Evolutionary conservation across 1,139 yeast genomes (phyloP).

Genomic region (Magnusiomyces sp.): DNA sequence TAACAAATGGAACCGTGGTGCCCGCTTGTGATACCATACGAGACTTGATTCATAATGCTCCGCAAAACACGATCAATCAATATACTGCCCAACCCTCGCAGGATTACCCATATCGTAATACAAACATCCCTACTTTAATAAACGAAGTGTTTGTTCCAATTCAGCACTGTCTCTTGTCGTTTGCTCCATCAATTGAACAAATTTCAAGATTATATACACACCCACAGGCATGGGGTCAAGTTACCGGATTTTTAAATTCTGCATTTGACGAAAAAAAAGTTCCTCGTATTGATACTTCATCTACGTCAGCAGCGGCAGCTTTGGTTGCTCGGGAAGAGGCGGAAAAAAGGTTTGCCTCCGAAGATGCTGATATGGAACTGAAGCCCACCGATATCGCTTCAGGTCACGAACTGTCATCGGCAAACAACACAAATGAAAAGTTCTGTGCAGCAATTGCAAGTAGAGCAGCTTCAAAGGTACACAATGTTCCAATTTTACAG

Average conservation of each 20-base stretch:
- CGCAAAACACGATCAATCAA: neutral
- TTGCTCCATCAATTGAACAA: conserved; percentile 34
- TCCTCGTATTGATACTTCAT: conserved; percentile 50
- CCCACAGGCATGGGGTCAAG: conserved; percentile 98
- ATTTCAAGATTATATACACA: conserved; percentile 68
- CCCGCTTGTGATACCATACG: conserved; percentile 74
- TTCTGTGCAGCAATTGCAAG: conserved; percentile 48
- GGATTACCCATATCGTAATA: neutral
- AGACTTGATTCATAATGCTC: conserved; percentile 43
- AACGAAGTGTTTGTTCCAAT: conserved; percentile 80
- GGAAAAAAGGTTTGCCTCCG: conserved; percentile 28
- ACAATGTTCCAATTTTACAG: conserved; percentile 48
- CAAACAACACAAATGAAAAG: neutral
- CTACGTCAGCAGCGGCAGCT: conserved; percentile 82
- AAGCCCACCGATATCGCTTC: neutral
- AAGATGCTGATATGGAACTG: neutral
- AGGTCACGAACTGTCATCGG: neutral
- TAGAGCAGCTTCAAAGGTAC: conserved; percentile 54
- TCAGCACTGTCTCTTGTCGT: conserved; percentile 64
- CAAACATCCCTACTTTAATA: conserved; percentile 35
- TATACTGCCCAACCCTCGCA: neutral
- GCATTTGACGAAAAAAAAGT: conserved; percentile 21
- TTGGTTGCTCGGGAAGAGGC: conserved; percentile 32
- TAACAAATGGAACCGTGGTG: conserved; percentile 90
- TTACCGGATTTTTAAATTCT: conserved; percentile 43